A percentile compares a stretch with the other conserved stretches of the same genome.
These are phyloP conservation scores for Cercospora berteroae DNA, from an alignment of 2,329 filamentous ascomycete species.

Conservation along the genomic window DNA sequence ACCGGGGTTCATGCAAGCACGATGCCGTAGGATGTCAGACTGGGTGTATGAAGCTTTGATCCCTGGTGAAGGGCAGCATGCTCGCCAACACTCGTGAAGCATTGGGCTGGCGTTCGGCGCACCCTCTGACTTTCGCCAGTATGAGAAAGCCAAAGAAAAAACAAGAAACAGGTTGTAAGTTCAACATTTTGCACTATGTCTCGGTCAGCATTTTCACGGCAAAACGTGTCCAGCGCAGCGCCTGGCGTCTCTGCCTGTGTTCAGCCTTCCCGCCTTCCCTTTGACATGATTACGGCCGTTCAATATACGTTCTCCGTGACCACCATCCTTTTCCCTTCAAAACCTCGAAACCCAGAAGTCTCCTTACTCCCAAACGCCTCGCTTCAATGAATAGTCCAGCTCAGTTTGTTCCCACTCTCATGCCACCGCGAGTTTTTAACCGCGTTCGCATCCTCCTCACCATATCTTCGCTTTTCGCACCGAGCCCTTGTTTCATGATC, in stretches of 20 bases:
- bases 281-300: background rate
- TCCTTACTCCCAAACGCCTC: slow-evolving; percentile 1
- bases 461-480: slow-evolving; percentile 11
- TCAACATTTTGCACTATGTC: background rate
- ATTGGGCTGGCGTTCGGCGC: background rate
- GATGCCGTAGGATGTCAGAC: background rate
- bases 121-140: background rate
- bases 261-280: background rate
- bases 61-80: background rate
- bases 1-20: background rate
- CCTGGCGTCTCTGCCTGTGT: background rate
- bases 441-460: slow-evolving; percentile 14
- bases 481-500: slow-evolving; percentile 8
- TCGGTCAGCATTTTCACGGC: background rate
- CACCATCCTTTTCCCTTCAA: background rate
- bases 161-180: background rate
- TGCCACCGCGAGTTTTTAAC: slow-evolving; percentile 1
- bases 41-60: background rate
- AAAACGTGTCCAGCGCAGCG: background rate
- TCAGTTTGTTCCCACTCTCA: slow-evolving; percentile 3
- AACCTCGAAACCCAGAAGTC: background rate
- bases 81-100: background rate
- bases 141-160: background rate
- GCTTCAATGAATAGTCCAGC: background rate
- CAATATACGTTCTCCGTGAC: background rate